These are phyloP conservation scores for Tremellales sp. DNA, from an alignment of 1,284 basidiomycete species.

Conservation along the genomic window DNA sequence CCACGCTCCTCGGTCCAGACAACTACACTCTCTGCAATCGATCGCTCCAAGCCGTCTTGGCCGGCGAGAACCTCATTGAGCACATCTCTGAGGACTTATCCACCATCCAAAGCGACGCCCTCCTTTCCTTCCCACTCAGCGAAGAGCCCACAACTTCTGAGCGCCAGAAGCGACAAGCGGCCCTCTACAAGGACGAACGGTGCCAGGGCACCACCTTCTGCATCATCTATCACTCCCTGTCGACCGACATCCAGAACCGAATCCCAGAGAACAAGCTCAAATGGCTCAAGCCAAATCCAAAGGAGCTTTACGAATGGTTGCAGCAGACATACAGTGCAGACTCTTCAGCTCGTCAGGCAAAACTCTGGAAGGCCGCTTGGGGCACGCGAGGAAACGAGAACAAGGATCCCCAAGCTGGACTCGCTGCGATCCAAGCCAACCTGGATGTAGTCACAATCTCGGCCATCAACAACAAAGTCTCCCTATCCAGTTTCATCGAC, in stretches of 20 bases:
- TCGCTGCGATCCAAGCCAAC: background rate
- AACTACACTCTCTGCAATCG: too few relatives aligned
- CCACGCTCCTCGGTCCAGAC: too few relatives aligned
- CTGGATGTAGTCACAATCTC: background rate
- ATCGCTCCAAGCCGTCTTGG: too few relatives aligned
- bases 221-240: slow-evolving; percentile 2
- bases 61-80: too few relatives aligned
- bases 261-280: slow-evolving; percentile 2
- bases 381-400: background rate
- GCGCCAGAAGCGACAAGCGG: too few relatives aligned
- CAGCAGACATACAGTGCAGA: background rate
- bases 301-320: slow-evolving; percentile 1
- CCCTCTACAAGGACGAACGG: too few relatives aligned
- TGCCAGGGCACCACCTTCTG: too few relatives aligned
- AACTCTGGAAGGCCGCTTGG: slow-evolving; percentile 3
- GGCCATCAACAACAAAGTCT: slow-evolving; percentile 1
- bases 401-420: background rate
- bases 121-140: too few relatives aligned
- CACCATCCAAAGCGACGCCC: too few relatives aligned
- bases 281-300: slow-evolving; percentile 1
- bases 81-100: too few relatives aligned
- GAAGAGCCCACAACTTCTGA: too few relatives aligned
- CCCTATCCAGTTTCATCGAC: too few relatives aligned
- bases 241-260: background rate
- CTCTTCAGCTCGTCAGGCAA: background rate